phyloP scores from a whole-genome alignment of 1,284 basidiomycete species.

The Ustilago sp. region DNA sequence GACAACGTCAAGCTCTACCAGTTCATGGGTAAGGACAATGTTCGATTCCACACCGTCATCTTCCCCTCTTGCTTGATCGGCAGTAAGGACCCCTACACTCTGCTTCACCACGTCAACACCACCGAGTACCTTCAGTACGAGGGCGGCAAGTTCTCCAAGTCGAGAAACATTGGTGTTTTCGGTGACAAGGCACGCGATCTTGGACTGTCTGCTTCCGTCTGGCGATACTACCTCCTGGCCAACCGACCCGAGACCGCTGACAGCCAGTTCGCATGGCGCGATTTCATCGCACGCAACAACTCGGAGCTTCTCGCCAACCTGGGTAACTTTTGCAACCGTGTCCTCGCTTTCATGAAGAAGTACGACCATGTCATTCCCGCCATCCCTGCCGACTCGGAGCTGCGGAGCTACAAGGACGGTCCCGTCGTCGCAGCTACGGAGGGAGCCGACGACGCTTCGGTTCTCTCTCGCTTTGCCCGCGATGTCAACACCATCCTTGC shows the following conservation, averaged over 20 bases:
- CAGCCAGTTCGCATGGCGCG: conserved; percentile 95
- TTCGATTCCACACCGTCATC: conserved; percentile 97
- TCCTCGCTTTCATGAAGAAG: conserved; percentile 91
- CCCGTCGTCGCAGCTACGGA: conserved; percentile 35
- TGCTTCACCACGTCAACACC: conserved; percentile 91
- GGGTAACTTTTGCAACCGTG: conserved; percentile 97
- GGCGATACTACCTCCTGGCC: conserved; percentile 95
- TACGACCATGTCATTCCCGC: conserved; percentile 79
- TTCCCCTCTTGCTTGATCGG: conserved; percentile 92
- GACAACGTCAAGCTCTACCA: conserved; percentile 92
- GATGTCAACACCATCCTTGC: conserved; percentile 84
- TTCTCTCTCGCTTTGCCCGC: conserved; percentile 75
- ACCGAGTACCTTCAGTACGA: conserved; percentile 99
- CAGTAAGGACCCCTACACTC: conserved; percentile 92
- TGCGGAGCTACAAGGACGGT: conserved; percentile 50
- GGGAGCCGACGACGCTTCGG: conserved; percentile 34
- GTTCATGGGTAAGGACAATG: conserved; percentile 86
- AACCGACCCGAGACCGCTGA: conserved; percentile 94
- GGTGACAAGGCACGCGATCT: conserved; percentile 94
- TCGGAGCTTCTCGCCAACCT: conserved; percentile 95
- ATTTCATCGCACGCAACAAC: conserved; percentile 95
- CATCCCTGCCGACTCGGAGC: conserved; percentile 54
- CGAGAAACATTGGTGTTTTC: conserved; percentile 95
- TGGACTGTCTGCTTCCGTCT: conserved; percentile 90
- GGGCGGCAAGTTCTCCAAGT: conserved; percentile 98